Evolutionary conservation across 2,329 filamentous ascomycete genomes (phyloP).

Genomic region (Colletotrichum sp.): DNA sequence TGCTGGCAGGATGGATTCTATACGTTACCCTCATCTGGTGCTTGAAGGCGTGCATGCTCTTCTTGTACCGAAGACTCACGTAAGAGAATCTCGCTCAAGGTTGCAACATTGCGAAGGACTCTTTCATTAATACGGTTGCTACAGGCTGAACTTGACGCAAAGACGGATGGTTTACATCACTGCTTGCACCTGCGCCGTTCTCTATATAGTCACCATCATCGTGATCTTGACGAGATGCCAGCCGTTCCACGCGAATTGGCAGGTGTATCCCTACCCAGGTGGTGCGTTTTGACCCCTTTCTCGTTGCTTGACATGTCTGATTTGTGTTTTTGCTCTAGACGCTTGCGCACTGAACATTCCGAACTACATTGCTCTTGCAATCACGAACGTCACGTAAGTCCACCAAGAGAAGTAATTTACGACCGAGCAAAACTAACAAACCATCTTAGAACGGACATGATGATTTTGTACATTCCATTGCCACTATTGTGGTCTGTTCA

Average conservation of each 20-base stretch:
- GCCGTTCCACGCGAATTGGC: slow-evolving; percentile 29
- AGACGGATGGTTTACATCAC: slow-evolving; percentile 23
- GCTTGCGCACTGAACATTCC: slow-evolving; percentile 21
- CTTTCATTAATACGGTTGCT: not conserved
- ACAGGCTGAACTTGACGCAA: slow-evolving; percentile 26
- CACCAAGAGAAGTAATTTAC: not conserved
- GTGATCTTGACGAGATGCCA: slow-evolving; percentile 26
- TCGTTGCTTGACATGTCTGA: not conserved
- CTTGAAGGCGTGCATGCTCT: slow-evolving; percentile 47
- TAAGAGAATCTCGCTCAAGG: not conserved
- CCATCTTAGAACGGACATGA: slow-evolving; percentile 24
- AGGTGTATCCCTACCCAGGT: slow-evolving; percentile 28
- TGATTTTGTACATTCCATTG: slow-evolving; percentile 27
- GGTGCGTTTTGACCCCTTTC: slow-evolving; percentile 3
- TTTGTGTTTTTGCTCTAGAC: slow-evolving; percentile 5
- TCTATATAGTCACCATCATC: slow-evolving; percentile 24
- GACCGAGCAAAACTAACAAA: not conserved
- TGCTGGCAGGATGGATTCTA: slow-evolving; percentile 41
- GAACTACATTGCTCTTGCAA: slow-evolving; percentile 26
- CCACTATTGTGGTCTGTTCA: slow-evolving; percentile 27
- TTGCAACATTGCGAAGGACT: too few species aligned
- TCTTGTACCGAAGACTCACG: slow-evolving; percentile 35
- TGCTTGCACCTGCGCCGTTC: slow-evolving; percentile 15
- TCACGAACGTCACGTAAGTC: slow-evolving; percentile 27
- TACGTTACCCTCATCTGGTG: slow-evolving; percentile 48